Base-by-base conservation (phyloP, 192 early-diverging fungal species). In the Coemansia biformis region DNA sequence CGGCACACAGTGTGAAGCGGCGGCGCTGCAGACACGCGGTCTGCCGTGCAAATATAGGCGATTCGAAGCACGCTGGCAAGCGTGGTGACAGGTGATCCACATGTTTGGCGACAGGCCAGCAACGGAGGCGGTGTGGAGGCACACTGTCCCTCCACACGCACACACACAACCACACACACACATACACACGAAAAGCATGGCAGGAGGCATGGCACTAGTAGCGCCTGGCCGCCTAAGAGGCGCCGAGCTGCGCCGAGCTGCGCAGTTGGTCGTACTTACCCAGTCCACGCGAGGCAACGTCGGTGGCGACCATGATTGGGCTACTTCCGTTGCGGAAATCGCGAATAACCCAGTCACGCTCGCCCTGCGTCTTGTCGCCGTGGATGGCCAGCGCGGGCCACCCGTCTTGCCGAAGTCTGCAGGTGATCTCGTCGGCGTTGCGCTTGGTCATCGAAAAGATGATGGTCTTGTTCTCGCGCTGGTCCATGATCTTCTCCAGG, bases 331-430 rank as follows among this genome's bases (percentile, higher is more conserved):
- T 82, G 51, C 97, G 97, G 63, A 97, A 99, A 46, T 99, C 94
- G 5, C 80, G 46, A 63, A 99, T 90, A 2, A 91, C 91, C 44
- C 85, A 85, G 57, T 99, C 94, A 51, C 89, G 82, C 58, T 92
- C 89, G 0, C 80, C 79, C 78, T 92, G 88, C 37, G 89, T 86
- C 68, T 97, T 99, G 42, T 91, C 93, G 49, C 94, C 96, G 50
- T 99, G 96, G 9, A 99, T 95, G 34, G 90, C 93, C 40, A 94
- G 66, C 0, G 91, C 93, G 13, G 87, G 82, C 77, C 86, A 99
- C 9, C 91, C 90, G 55, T 93, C 92, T 35, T 87, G 86, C 31
- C 91, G 80, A 51, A 99, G 74, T 46, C 82, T 82, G 45, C 83
- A 77, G n/a, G 91, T 93, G 49, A 97, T 83, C 15, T 87, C 80